Percentiles rank a stretch among this genome's conserved stretches.
These are phyloP conservation scores for Scedosporium apiospermum DNA, from an alignment of 2,329 filamentous ascomycete species.

Conservation along the genomic window DNA sequence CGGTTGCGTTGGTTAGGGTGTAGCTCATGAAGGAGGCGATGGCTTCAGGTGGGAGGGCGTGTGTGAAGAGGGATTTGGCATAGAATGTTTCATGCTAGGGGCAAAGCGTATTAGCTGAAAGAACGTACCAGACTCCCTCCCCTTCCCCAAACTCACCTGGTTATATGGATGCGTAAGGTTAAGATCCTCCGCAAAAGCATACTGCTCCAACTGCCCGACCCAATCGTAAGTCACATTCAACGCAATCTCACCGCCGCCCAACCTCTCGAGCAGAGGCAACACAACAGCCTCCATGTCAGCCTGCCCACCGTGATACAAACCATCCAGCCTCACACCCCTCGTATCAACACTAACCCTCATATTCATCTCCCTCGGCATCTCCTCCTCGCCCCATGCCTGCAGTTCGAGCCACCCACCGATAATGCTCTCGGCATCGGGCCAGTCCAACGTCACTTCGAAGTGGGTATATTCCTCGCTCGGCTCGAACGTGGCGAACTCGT, in stretches of 20 bases:
- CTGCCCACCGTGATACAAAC: slow-evolving; percentile 17
- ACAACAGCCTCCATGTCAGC: slow-evolving; percentile 10
- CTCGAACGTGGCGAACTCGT: slow-evolving; percentile 28
- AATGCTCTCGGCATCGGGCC: background rate
- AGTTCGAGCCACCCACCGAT: slow-evolving; percentile 15
- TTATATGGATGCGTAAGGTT: slow-evolving; percentile 17
- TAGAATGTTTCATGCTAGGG: slow-evolving; percentile 19
- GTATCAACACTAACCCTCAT: slow-evolving; percentile 15
- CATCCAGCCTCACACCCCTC: slow-evolving; percentile 15
- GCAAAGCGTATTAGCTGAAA: background rate
- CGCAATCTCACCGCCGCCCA: slow-evolving; percentile 7
- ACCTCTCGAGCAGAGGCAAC: slow-evolving; percentile 13
- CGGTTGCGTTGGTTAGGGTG: slow-evolving; percentile 10
- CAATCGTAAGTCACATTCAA: slow-evolving; percentile 4
- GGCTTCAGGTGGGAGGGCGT: slow-evolving; percentile 13
- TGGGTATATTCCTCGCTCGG: slow-evolving; percentile 21
- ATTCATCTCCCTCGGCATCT: slow-evolving; percentile 17
- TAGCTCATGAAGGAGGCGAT: slow-evolving; percentile 13
- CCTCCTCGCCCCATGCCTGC: slow-evolving; percentile 14
- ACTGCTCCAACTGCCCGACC: slow-evolving; percentile 8
- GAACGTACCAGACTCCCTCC: no score
- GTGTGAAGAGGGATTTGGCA: slow-evolving; percentile 18
- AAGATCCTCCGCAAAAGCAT: slow-evolving; percentile 10
- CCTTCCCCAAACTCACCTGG: slow-evolving; percentile 10
- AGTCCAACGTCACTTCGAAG: slow-evolving; percentile 14